phyloP scores from a whole-genome alignment of 192 early-diverging fungal genomes.

The Oehlia diaphana region DNA sequence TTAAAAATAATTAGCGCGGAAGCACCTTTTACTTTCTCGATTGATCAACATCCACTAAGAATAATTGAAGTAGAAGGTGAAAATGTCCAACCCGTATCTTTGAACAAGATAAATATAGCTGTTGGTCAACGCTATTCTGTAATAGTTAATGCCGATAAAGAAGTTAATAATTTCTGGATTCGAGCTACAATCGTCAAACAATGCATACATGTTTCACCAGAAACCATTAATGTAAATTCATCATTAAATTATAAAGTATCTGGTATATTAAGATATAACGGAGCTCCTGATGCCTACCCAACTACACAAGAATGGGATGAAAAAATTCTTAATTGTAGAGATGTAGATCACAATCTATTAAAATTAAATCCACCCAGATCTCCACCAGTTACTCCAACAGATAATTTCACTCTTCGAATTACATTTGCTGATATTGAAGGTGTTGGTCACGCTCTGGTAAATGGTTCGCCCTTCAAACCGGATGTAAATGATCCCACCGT shows the following conservation, averaged over 20 bases:
- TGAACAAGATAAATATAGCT: constrained; percentile 42
- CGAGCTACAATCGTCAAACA: constrained; percentile 8
- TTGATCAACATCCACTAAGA: constrained; percentile 73
- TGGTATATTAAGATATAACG: constrained; percentile 7
- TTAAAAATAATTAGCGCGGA: background rate
- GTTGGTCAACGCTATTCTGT: constrained; percentile 31
- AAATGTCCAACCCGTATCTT: constrained; percentile 39
- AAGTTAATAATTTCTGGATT: constrained; percentile 25
- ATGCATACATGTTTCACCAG: background rate
- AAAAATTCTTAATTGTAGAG: constrained; percentile 23
- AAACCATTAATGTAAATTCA: constrained; percentile 13
- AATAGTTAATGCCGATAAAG: constrained; percentile 20
- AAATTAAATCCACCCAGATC: constrained; percentile 24
- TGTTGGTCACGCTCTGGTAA: background rate
- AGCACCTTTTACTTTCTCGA: constrained; percentile 67
- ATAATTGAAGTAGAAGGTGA: constrained; percentile 76
- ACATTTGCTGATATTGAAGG: constrained; percentile 13
- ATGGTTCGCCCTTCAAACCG: constrained; percentile 55
- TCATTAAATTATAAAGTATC: constrained; percentile 26
- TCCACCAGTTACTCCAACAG: background rate
- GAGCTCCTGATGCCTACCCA: background rate
- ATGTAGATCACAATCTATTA: constrained; percentile 35
- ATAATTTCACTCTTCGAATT: constrained; percentile 5
- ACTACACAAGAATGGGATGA: constrained; percentile 4
- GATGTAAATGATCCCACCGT: constrained; percentile 60